Evolutionary conservation across 805 yeast genomes (phyloP).

Genomic region (Cyberlindnera euphorbiae): DNA sequence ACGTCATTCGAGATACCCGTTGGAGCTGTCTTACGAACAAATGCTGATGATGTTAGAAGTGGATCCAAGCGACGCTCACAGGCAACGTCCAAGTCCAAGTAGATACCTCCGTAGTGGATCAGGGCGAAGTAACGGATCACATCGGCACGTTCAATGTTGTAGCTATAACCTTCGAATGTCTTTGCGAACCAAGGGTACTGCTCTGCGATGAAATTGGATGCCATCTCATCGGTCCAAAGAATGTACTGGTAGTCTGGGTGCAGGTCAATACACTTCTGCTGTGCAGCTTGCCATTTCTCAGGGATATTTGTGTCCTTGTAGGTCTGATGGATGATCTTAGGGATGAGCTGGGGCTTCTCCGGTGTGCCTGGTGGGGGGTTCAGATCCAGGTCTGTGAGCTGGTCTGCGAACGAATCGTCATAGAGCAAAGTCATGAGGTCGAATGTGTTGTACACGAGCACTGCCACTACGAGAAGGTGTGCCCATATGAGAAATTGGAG

Average conservation of each 20-base stretch:
- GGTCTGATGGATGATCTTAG: conserved; percentile 91
- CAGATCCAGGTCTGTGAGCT: conserved; percentile 56
- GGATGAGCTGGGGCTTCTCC: conserved; percentile 56
- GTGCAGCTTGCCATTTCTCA: conserved; percentile 75
- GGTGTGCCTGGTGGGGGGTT: conserved; percentile 44
- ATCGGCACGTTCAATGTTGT: conserved; percentile 86
- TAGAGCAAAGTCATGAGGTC: conserved; percentile 71
- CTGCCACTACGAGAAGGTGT: conserved; percentile 39
- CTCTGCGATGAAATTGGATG: conserved; percentile 71
- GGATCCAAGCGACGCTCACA: conserved; percentile 79
- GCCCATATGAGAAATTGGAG: conserved; percentile 54
- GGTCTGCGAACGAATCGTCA: conserved; percentile 66
- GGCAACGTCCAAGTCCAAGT: conserved; percentile 88
- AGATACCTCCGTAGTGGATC: conserved; percentile 82
- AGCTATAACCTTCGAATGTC: conserved; percentile 73
- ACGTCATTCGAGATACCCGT: conserved; percentile 92
- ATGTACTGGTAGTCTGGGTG: conserved; percentile 88
- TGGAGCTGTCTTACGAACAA: conserved; percentile 82
- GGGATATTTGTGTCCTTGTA: conserved; percentile 79
- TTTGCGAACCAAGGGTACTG: conserved; percentile 83
- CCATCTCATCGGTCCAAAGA: conserved; percentile 85
- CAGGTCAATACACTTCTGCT: conserved; percentile 65
- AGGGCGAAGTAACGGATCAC: conserved; percentile 84
- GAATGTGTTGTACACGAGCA: conserved; percentile 54
- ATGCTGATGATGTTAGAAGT: conserved; percentile 73